Conservation (phyloP, 257 asterid genomes). For the Primulina eburnea region DNA sequence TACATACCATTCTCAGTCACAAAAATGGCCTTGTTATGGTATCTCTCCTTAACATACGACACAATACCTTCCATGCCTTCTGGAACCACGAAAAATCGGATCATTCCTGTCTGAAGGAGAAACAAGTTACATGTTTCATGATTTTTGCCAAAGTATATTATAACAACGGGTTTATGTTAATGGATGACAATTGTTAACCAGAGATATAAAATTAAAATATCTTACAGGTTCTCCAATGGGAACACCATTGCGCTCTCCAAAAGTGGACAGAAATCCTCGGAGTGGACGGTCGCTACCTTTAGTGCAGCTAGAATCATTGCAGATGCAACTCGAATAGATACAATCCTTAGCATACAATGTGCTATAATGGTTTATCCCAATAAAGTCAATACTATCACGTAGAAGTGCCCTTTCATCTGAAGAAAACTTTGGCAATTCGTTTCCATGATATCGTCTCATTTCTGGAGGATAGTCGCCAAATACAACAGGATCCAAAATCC, state of each 20-base stretch:
- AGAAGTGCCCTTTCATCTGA: slow-evolving; percentile 46
- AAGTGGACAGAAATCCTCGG: slow-evolving; percentile 46
- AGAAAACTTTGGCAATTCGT: slow-evolving; percentile 55
- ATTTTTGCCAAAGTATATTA: not conserved
- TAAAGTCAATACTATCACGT: slow-evolving; percentile 56
- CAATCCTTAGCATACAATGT: slow-evolving; percentile 73
- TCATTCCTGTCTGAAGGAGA: slow-evolving; percentile 50
- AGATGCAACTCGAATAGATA: slow-evolving; percentile 41
- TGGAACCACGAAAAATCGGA: slow-evolving; percentile 50
- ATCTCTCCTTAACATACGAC: slow-evolving; percentile 52
- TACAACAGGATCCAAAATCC: slow-evolving; percentile 65
- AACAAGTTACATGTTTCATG: not conserved
- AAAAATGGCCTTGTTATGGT: slow-evolving; percentile 61
- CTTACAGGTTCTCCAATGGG: slow-evolving; percentile 72
- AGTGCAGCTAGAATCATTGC: slow-evolving; percentile 41
- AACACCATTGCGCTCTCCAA: slow-evolving; percentile 51
- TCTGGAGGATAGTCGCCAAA: slow-evolving; percentile 76
- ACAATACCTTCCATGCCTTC: slow-evolving; percentile 61
- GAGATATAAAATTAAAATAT: not conserved
- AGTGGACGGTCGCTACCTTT: slow-evolving; percentile 55
- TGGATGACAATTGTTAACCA: not conserved
- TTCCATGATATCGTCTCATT: slow-evolving; percentile 60
- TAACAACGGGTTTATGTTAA: not conserved
- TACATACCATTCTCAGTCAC: slow-evolving; percentile 68
- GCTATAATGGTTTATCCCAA: slow-evolving; percentile 71